Conservation (phyloP, 805 yeast genomes). For the Metschnikowia reukaufii region DNA sequence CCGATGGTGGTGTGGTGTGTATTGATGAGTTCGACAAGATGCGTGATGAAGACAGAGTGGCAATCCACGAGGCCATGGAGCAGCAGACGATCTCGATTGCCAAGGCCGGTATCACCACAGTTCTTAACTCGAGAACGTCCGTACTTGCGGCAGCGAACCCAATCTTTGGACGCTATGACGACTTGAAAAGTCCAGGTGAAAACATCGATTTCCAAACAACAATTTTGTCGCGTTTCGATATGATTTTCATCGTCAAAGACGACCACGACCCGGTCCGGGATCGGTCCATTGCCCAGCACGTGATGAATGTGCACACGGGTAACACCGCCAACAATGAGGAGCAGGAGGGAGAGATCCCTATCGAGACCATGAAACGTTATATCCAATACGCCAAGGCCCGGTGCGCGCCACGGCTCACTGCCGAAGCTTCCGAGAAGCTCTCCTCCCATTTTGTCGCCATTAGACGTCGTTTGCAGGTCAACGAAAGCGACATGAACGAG, state of each 20-base stretch:
- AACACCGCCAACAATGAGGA: slow-evolving; percentile 46
- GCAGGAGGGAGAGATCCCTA: slow-evolving; percentile 80
- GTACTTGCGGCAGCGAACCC: slow-evolving; percentile 99
- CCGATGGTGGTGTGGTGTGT: slow-evolving; percentile 99
- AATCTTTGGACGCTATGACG: slow-evolving; percentile 93
- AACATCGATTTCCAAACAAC: slow-evolving; percentile 98
- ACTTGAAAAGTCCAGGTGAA: slow-evolving; percentile 94
- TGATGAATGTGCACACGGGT: slow-evolving; percentile 91
- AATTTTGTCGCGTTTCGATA: slow-evolving; percentile 93
- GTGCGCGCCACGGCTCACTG: slow-evolving; percentile 90
- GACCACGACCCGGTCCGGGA: slow-evolving; percentile 87
- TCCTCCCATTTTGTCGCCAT: slow-evolving; percentile 92
- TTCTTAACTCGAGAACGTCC: slow-evolving; percentile 91
- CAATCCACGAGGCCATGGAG: slow-evolving; percentile 99
- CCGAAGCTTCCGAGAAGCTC: slow-evolving; percentile 85
- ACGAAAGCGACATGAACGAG: slow-evolving; percentile 79
- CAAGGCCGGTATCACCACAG: slow-evolving; percentile 97
- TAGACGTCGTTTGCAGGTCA: slow-evolving; percentile 75
- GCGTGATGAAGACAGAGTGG: slow-evolving; percentile 98
- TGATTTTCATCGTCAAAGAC: slow-evolving; percentile 96
- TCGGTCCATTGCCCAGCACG: slow-evolving; percentile 88
- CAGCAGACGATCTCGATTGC: slow-evolving; percentile 99
- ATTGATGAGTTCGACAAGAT: slow-evolving; percentile 99
- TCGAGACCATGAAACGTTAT: slow-evolving; percentile 88
- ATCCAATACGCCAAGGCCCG: slow-evolving; percentile 84